Evolutionary conservation across 2,329 filamentous ascomycete genomes (phyloP).

Genomic region (Sporothrix humicola): DNA sequence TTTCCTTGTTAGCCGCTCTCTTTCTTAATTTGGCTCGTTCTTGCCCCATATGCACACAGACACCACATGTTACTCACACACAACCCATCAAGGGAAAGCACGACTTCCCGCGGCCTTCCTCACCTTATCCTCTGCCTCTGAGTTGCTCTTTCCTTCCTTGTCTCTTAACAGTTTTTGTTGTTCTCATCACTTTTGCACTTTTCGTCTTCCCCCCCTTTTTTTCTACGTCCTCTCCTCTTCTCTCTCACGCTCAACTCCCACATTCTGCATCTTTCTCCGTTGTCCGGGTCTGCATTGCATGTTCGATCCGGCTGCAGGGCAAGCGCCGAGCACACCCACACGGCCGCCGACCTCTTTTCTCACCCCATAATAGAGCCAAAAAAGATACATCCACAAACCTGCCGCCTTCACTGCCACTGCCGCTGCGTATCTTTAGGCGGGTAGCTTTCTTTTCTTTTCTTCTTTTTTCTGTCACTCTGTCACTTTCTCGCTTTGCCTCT

Average conservation of each 20-base stretch:
- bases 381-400: slow-evolving; percentile 20
- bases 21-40: slow-evolving; percentile 31
- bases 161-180: neutral
- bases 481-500: neutral
- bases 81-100: slow-evolving; percentile 23
- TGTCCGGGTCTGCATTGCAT: slow-evolving; percentile 38
- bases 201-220: slow-evolving; percentile 27
- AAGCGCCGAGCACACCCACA: slow-evolving; percentile 47
- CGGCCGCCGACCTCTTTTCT: slow-evolving; percentile 21
- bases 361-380: slow-evolving; percentile 13
- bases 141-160: slow-evolving; percentile 25
- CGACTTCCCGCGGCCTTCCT: slow-evolving; percentile 26
- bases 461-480: slow-evolving; percentile 24
- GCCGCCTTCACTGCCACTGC: slow-evolving; percentile 32
- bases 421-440: slow-evolving; percentile 38
- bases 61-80: slow-evolving; percentile 2
- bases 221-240: slow-evolving; percentile 16
- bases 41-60: slow-evolving; percentile 27
- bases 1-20: slow-evolving; percentile 31
- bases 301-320: slow-evolving; percentile 42
- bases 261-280: slow-evolving; percentile 27
- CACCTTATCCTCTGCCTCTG: neutral
- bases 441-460: slow-evolving; percentile 38
- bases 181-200: slow-evolving; percentile 27
- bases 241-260: neutral